Percentiles rank a stretch among this genome's conserved stretches.
Evolutionary conservation across 495 filamentous ascomycete genomes (phyloP).

Genomic region (Penicillium simplicissimum): DNA sequence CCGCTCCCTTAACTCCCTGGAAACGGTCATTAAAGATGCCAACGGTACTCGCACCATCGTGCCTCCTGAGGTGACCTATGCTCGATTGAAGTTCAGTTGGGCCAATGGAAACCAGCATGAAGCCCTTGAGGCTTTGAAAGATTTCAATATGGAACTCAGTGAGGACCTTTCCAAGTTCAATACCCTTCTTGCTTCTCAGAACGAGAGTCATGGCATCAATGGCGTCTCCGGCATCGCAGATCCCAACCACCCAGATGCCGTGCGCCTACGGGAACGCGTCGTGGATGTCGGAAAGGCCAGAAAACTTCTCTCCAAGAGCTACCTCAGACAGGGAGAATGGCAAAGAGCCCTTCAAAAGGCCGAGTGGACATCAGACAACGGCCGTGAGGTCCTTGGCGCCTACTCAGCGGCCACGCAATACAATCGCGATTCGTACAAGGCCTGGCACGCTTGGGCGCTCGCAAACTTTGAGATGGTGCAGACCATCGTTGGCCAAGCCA

Average conservation of each 20-base stretch:
- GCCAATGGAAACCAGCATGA: constrained; percentile 68
- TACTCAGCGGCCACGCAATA: constrained; percentile 90
- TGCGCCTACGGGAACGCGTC: constrained; percentile 41
- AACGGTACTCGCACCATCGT: constrained; percentile 54
- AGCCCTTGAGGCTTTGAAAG: constrained; percentile 74
- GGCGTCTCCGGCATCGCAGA: constrained; percentile 63
- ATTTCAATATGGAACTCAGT: constrained; percentile 77
- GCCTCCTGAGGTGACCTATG: constrained; percentile 82
- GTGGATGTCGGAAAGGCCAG: constrained; percentile 52
- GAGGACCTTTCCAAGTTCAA: constrained; percentile 68
- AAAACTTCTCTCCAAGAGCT: constrained; percentile 88
- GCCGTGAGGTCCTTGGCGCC: constrained; percentile 68
- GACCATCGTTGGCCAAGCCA: constrained; percentile 62
- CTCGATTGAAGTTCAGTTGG: constrained; percentile 94
- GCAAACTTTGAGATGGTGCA: constrained; percentile 99
- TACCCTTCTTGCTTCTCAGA: constrained; percentile 51
- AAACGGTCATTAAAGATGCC: constrained; percentile 60
- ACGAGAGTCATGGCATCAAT: constrained; percentile 48
- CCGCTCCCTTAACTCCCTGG: constrained; percentile 82
- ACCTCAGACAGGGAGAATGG: constrained; percentile 95
- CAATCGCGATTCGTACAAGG: constrained; percentile 94
- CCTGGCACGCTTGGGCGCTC: constrained; percentile 98
- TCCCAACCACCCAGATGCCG: constrained; percentile 39
- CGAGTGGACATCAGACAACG: constrained; percentile 80
- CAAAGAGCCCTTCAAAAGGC: constrained; percentile 76